phyloP scores from a whole-genome alignment of 768 basidiomycete genomes.

The Sporobolomyces phaffii region DNA sequence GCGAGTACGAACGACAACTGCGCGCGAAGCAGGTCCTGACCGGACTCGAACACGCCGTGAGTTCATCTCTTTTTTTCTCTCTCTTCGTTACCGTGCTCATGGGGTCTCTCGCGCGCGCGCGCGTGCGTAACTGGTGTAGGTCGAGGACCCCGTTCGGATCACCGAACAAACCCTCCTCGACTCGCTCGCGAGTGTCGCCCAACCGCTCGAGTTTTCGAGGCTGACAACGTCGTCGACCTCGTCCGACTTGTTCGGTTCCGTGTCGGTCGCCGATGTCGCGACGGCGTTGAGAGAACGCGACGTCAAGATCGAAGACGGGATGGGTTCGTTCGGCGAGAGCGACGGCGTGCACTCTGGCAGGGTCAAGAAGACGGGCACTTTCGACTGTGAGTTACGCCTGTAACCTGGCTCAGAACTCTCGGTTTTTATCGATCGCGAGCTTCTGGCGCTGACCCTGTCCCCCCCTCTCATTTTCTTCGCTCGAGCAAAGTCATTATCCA shows the following conservation, averaged over 20 bases:
- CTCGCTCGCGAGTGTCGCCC: background rate
- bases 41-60: slow-evolving; percentile 8
- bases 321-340: background rate
- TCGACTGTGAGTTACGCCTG: slow-evolving; percentile 1
- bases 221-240: slow-evolving; percentile 28
- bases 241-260: slow-evolving; percentile 35
- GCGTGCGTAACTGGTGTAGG: too few species aligned
- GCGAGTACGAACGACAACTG: background rate
- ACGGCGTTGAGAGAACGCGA: background rate
- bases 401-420: background rate
- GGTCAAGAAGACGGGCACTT: slow-evolving; percentile 25
- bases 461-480: background rate
- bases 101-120: too few species aligned
- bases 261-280: slow-evolving; percentile 18
- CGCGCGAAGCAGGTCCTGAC: slow-evolving; percentile 4
- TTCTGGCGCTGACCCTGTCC: background rate
- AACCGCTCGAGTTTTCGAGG: slow-evolving; percentile 18
- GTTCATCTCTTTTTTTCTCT: background rate
- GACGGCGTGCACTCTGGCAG: slow-evolving; percentile 22
- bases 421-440: background rate
- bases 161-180: slow-evolving; percentile 13
- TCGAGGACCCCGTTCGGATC: slow-evolving; percentile 12
- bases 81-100: too few species aligned
- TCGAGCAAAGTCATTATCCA: background rate
- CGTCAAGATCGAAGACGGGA: slow-evolving; percentile 10